phyloP scores from a whole-genome alignment of 495 filamentous ascomycete genomes.

The Neurospora sp. region DNA sequence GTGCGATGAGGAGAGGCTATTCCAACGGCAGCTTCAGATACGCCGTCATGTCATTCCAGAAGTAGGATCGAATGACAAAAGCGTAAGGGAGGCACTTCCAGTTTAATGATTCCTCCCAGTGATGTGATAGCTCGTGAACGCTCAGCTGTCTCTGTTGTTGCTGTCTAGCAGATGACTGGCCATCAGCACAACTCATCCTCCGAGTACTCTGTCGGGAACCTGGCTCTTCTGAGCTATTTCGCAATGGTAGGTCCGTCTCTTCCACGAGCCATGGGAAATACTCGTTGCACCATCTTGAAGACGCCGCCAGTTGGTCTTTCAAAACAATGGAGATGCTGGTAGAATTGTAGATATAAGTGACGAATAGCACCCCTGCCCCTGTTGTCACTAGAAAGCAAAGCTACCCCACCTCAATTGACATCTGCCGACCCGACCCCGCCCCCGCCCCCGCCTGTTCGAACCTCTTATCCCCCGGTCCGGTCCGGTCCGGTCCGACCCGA shows the following conservation, averaged over 20 bases:
- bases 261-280: neutral
- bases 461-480: neutral
- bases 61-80: conserved; percentile 9
- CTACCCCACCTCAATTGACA: neutral
- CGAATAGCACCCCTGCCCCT: neutral
- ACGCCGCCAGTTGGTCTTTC: neutral
- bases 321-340: neutral
- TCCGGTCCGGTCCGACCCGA: neutral
- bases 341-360: neutral
- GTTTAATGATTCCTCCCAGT: neutral
- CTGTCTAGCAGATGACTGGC: neutral
- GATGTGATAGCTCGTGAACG: neutral
- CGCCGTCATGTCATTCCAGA: conserved; percentile 47
- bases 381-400: neutral
- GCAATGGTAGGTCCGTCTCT: neutral
- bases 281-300: neutral
- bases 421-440: neutral
- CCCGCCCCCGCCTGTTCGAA: neutral
- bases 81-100: neutral
- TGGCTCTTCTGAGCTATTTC: neutral
- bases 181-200: neutral
- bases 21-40: conserved; percentile 48
- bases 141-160: neutral
- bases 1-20: conserved; percentile 49
- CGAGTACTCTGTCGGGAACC: neutral